These are phyloP conservation scores for Sphaerosporella brunnea DNA, from an alignment of 495 filamentous ascomycete species.

Conservation along the genomic window DNA sequence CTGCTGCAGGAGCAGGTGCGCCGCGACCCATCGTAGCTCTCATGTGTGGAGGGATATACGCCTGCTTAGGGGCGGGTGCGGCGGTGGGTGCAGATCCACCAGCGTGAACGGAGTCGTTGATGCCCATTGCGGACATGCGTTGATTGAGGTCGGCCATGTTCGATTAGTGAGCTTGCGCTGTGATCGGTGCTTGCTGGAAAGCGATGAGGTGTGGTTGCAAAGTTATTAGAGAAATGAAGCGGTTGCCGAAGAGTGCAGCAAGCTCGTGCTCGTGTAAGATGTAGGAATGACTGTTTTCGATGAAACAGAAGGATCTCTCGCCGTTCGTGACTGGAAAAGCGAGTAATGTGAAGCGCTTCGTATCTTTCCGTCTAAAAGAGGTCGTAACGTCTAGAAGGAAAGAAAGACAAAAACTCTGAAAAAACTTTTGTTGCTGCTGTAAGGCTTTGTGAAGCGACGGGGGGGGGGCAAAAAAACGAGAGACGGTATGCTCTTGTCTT, in stretches of 20 bases:
- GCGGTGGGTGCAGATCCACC: constrained; percentile 48
- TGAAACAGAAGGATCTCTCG: too few relatives aligned
- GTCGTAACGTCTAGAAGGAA: constrained; percentile 27
- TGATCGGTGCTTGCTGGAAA: constrained; percentile 4
- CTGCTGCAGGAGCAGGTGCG: constrained; percentile 24
- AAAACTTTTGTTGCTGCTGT: constrained; percentile 14
- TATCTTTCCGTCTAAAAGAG: constrained; percentile 1
- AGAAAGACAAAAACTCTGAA: constrained; percentile 28
- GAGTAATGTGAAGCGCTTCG: constrained; percentile 3
- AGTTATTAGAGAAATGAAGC: constrained; percentile 4
- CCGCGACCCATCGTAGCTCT: constrained; percentile 33
- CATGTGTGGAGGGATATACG: constrained; percentile 95
- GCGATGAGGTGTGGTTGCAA: constrained; percentile 4
- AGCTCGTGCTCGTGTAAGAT: too few relatives aligned
- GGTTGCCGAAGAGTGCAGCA: constrained; percentile 1
- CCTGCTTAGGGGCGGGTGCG: constrained; percentile 44
- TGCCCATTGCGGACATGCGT: constrained; percentile 20
- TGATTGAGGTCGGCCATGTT: constrained; percentile 90
- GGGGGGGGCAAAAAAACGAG: constrained; percentile 21
- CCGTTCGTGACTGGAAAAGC: too few relatives aligned
- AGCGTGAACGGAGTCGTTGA: constrained; percentile 23
- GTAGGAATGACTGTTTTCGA: constrained; percentile 11
- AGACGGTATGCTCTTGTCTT: constrained; percentile 31
- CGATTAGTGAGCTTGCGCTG: neutral
- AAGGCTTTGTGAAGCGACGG: constrained; percentile 20